These are phyloP conservation scores for Fusarium sp. DNA, from an alignment of 2,329 filamentous ascomycete species.

Conservation along the genomic window DNA sequence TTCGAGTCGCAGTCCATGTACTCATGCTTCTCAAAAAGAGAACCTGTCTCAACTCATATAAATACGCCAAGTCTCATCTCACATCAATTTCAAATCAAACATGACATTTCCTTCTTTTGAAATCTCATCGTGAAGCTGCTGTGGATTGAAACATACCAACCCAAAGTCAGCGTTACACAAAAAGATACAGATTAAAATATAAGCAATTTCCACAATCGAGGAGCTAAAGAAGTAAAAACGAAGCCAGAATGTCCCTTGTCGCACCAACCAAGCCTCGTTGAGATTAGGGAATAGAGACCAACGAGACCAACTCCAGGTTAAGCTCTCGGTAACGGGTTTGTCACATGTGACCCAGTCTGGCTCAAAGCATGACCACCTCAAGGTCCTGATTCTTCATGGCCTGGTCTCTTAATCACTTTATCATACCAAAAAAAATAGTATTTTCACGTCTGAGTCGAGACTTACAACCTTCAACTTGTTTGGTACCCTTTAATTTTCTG, in stretches of 20 bases:
- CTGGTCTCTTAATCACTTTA: not conserved
- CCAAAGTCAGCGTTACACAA: not conserved
- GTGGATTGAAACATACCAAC: not conserved
- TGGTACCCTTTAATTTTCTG: not conserved
- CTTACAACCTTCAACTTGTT: not conserved
- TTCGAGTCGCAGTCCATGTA: not conserved
- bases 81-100: not conserved
- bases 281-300: slow-evolving; percentile 5
- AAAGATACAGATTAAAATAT: not conserved
- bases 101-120: not conserved
- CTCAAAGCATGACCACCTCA: slow-evolving; percentile 26
- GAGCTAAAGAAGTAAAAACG: not conserved
- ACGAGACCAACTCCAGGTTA: slow-evolving; percentile 26
- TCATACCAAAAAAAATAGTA: not conserved
- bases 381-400: not conserved
- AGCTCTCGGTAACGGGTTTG: slow-evolving; percentile 26
- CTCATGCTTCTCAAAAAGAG: not conserved
- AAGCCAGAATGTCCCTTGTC: not conserved
- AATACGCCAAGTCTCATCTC: not conserved
- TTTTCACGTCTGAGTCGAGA: not conserved
- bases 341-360: slow-evolving; percentile 37
- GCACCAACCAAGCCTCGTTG: slow-evolving; percentile 12
- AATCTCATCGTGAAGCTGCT: not conserved
- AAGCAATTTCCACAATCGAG: not conserved
- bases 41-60: not conserved